phyloP scores from a whole-genome alignment of 176 grass and related monocot genomes.

The Rhynchospora breviuscula region DNA sequence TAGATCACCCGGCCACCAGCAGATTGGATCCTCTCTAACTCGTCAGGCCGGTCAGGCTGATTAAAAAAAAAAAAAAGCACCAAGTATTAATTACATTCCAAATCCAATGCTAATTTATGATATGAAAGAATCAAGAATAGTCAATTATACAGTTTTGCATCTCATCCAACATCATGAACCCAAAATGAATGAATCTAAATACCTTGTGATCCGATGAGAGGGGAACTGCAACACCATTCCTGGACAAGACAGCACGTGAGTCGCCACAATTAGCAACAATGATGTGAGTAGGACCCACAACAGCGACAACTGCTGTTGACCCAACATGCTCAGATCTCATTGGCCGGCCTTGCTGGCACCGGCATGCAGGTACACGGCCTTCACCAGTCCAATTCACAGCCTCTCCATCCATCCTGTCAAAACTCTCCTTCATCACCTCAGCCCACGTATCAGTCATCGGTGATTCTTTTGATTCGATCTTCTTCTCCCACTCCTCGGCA shows the following conservation, averaged over 20 bases:
- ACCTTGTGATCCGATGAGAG: conserved; percentile 93
- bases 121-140: too few species aligned
- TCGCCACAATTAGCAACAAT: conserved; percentile 85
- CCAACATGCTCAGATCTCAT: conserved; percentile 78
- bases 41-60: conserved; percentile 88
- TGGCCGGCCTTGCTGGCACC: conserved; percentile 64
- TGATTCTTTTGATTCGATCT: not conserved
- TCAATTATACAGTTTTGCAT: not conserved
- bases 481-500: conserved; percentile 39
- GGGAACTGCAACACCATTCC: conserved; percentile 45
- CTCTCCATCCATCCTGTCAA: conserved; percentile 60
- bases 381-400: conserved; percentile 38
- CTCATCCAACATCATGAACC: not conserved
- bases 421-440: conserved; percentile 67
- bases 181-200: not conserved
- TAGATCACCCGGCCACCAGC: conserved; percentile 88
- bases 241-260: conserved; percentile 78
- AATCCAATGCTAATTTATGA: not conserved
- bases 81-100: not conserved
- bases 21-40: conserved; percentile 75
- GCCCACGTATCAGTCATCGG: conserved; percentile 32
- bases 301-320: conserved; percentile 77
- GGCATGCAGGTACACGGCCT: conserved; percentile 41
- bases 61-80: conserved; percentile 3
- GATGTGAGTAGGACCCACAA: conserved; percentile 40